Conservation (phyloP, 176 grass and related monocot species). For the Raddia guianensis region DNA sequence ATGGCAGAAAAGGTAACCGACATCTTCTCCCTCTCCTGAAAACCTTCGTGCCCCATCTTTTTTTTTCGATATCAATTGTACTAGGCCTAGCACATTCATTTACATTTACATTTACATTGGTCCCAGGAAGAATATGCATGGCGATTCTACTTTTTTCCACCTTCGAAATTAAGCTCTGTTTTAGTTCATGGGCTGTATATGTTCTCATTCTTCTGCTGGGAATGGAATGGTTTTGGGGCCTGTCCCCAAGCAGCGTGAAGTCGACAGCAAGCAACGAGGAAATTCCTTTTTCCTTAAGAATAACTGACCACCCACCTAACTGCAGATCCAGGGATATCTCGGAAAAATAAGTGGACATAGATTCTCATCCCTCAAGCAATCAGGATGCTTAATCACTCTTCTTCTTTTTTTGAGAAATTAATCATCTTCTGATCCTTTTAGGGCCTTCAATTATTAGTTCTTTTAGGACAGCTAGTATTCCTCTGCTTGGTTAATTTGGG, state of each 20-base stretch:
- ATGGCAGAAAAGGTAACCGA: slow-evolving; percentile 47
- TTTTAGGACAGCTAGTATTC: not conserved
- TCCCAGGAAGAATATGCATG: not conserved
- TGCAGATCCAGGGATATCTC: not conserved
- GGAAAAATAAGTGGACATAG: not conserved
- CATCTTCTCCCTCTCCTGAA: too few relatives aligned
- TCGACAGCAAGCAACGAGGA: slow-evolving; percentile 44
- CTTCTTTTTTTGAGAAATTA: not conserved
- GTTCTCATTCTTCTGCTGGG: not conserved
- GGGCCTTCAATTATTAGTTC: not conserved
- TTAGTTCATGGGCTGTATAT: not conserved
- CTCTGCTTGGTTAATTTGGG: not conserved
- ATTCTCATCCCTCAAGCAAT: not conserved
- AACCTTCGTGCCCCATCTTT: not conserved
- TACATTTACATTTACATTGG: not conserved
- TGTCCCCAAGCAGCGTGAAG: slow-evolving; percentile 41
- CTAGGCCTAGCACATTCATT: not conserved
- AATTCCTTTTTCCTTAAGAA: not conserved
- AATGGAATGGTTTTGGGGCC: not conserved
- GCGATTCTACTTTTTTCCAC: not conserved
- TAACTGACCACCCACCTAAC: slow-evolving; percentile 20
- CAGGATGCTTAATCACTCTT: not conserved
- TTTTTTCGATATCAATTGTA: not conserved
- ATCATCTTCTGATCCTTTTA: not conserved
- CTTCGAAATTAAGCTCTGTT: not conserved